Percentiles rank a stretch among this genome's conserved stretches.
These are phyloP conservation scores for Immersiporthe knoxdaviesiana DNA, from an alignment of 2,329 filamentous ascomycete species.

Conservation along the genomic window DNA sequence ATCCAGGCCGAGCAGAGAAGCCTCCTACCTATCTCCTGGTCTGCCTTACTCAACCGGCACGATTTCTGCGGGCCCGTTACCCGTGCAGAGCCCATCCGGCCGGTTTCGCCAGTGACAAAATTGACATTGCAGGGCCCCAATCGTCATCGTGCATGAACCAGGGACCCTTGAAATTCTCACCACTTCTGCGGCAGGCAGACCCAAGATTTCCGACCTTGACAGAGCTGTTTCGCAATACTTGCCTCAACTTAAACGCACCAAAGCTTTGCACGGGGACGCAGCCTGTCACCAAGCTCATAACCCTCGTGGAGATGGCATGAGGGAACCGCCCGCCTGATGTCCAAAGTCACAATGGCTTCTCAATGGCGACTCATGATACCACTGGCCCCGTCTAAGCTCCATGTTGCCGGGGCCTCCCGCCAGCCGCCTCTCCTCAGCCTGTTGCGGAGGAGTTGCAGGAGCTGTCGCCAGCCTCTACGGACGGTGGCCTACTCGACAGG, in stretches of 20 bases:
- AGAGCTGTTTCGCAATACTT: neutral
- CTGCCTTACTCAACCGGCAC: neutral
- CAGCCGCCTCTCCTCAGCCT: conserved; percentile 10
- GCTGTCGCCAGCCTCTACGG: neutral
- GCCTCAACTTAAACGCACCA: neutral
- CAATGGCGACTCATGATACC: conserved; percentile 19
- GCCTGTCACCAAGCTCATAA: neutral
- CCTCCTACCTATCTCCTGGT: neutral
- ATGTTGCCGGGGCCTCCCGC: neutral
- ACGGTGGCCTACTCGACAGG: conserved; percentile 28
- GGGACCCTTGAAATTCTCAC: neutral
- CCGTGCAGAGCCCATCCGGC: neutral
- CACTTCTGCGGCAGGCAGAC: conserved; percentile 6
- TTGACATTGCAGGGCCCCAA: neutral
- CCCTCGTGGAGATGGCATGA: conserved; percentile 25
- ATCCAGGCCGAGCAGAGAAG: neutral
- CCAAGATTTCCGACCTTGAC: neutral
- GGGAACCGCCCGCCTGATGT: neutral
- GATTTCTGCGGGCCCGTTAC: conserved; percentile 3
- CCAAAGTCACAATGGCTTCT: conserved; percentile 26
- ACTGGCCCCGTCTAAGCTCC: conserved; percentile 21
- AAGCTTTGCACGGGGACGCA: neutral
- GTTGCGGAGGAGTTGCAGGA: conserved; percentile 13
- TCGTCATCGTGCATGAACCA: conserved; percentile 18
- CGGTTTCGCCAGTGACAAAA: neutral